Conservation (phyloP, 108 stramenopile species). For the Ochromonas danica region DNA sequence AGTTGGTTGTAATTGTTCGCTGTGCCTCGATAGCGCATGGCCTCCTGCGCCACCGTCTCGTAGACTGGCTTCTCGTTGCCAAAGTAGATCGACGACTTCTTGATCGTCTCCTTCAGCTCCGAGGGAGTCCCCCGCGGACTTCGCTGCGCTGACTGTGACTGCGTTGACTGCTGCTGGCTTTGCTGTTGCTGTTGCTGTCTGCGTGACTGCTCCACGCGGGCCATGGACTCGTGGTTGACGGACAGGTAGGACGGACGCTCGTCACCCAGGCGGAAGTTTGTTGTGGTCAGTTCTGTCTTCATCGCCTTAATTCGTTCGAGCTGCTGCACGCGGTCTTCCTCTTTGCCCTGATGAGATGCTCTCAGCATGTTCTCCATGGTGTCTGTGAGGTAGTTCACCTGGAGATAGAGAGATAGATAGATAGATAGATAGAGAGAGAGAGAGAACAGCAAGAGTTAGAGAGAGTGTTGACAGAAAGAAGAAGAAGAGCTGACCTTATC, state of each 20-base stretch:
- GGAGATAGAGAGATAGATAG: not conserved
- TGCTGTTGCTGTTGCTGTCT: not conserved
- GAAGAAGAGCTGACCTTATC: not conserved
- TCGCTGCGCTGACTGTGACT: no score
- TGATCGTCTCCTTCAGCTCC: not conserved
- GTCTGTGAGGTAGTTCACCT: not conserved
- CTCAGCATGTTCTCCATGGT: not conserved
- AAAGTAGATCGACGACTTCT: slow-evolving; percentile 11
- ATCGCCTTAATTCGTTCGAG: not conserved
- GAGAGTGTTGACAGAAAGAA: not conserved
- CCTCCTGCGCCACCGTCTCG: not conserved
- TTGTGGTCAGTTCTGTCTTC: not conserved
- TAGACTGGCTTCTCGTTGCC: slow-evolving; percentile 19
- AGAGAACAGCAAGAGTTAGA: not conserved
- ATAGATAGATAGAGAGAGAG: not conserved
- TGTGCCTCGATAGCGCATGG: slow-evolving; percentile 10
- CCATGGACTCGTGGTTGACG: slow-evolving; percentile 5
- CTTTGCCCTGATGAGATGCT: no score
- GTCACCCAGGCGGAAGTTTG: slow-evolving; percentile 13
- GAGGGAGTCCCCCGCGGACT: no score
- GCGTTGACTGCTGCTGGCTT: no score
- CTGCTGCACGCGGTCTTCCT: not conserved
- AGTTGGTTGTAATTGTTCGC: slow-evolving; percentile 6
- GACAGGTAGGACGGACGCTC: not conserved
- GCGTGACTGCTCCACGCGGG: not conserved